Base-by-base conservation (phyloP, 164 flowering plant species). In the Annona squamosa region DNA sequence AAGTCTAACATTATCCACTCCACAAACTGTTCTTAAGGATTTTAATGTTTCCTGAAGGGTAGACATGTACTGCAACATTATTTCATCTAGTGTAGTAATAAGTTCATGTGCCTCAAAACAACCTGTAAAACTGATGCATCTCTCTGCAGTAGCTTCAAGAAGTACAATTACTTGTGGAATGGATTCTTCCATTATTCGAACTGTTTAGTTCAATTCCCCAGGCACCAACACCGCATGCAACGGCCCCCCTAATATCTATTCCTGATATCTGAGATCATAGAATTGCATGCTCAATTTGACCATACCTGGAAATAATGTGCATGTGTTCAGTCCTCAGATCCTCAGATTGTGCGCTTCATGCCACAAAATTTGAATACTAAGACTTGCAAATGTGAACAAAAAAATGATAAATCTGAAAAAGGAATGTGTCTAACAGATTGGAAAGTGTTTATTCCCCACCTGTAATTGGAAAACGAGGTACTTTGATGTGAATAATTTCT, bases 141-240 rank as follows among this genome's bases (percentile, higher is more conserved):
- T 92, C 76, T 96, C 99, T 3, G 89, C 90, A 66, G 99, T 92
- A 73, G 95, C 95, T 82, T 96, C 98, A 78, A 96, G 93, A 82
- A 89, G 87, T 71, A 96, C 75, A 77, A 93, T 88, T 71, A 91
- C 90, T 81, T 86, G 97, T 17, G 99, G 97, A 81, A 96, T 86
- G 41, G 99, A 93, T 80, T 96, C 99, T 80, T 96, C 98, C 99
- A 96, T 93, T 81, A 98, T 90, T 74, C 97, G 74, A 77, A 96
- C 97, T 48, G 99, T 91, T 83, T 96, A 96, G 95, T 83, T 96
- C 98, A 83, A 93, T 85, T n/a, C 99, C 99, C 81, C 93, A 98
- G 72, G 96, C 91, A 46, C 99, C 98, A 65, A 92, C 84, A 57
- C 96, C 91, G 75, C 97, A 90, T 77, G 87, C 73, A 69, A 90